A percentile compares a stretch with the other conserved stretches of the same genome.
Conservation (phyloP, 2,329 filamentous ascomycete species). For the Ceratocystis huliohia region DNA sequence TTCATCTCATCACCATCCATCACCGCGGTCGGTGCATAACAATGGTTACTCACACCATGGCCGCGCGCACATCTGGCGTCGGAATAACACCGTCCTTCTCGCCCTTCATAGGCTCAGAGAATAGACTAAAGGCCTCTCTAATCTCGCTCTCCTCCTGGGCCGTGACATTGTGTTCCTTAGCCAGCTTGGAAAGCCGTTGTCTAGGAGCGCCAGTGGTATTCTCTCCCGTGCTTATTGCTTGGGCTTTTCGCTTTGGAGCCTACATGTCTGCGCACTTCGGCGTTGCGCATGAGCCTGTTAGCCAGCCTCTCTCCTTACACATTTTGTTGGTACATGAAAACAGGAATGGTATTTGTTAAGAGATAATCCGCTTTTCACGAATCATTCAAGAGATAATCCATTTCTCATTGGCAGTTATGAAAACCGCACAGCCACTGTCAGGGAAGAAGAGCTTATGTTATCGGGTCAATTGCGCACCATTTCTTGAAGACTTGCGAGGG, state of each 20-base stretch:
- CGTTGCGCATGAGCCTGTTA: background rate
- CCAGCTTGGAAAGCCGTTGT: slow-evolving; percentile 68
- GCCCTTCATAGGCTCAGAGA: slow-evolving; percentile 56
- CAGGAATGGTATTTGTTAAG: background rate
- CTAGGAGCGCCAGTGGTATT: slow-evolving; percentile 27
- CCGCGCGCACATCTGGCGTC: slow-evolving; percentile 55
- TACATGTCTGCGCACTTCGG: slow-evolving; percentile 1
- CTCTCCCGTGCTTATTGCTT: slow-evolving; percentile 39
- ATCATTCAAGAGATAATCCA: too few relatives aligned
- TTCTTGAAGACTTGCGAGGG: background rate
- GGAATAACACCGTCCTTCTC: slow-evolving; percentile 62
- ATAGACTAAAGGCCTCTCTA: slow-evolving; percentile 76
- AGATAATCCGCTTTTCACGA: background rate
- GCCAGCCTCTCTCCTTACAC: background rate
- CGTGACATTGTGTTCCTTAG: slow-evolving; percentile 78
- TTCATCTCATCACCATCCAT: too few relatives aligned
- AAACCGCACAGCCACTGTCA: too few relatives aligned
- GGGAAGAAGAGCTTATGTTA: background rate
- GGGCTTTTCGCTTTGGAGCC: slow-evolving; percentile 30
- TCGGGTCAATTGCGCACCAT: background rate
- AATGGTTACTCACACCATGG: slow-evolving; percentile 50
- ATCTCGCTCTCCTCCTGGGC: slow-evolving; percentile 81
- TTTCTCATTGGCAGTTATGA: too few relatives aligned
- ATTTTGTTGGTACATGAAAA: background rate
- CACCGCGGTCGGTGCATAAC: background rate